Evolutionary conservation across 1,284 basidiomycete genomes (phyloP).

Genomic region (Malassezia restricta): DNA sequence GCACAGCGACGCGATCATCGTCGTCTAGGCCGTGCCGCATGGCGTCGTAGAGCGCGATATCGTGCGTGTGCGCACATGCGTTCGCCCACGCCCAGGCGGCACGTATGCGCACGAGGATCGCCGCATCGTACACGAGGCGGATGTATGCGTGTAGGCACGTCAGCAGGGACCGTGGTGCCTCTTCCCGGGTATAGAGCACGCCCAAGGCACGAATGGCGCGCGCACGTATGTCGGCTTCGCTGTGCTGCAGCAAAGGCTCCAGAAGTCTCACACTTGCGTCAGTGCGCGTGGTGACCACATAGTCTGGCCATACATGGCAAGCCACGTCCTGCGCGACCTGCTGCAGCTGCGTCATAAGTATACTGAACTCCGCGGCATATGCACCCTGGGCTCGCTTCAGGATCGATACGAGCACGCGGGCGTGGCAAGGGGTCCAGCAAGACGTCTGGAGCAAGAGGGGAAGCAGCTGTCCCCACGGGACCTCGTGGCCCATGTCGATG

Average conservation of each 20-base stretch:
- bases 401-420: too few relatives aligned
- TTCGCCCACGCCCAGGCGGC: constrained; percentile 14
- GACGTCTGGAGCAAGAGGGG: too few relatives aligned
- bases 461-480: too few relatives aligned
- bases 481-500: background rate
- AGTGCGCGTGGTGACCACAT: background rate
- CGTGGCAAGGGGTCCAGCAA: too few relatives aligned
- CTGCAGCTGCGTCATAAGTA: too few relatives aligned
- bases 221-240: background rate
- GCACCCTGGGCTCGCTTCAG: too few relatives aligned
- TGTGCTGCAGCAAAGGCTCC: background rate
- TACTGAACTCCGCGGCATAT: too few relatives aligned
- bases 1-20: constrained; percentile 9
- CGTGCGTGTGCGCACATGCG: background rate
- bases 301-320: constrained; percentile 1
- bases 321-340: background rate
- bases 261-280: background rate
- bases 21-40: background rate
- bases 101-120: background rate
- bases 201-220: constrained; percentile 7
- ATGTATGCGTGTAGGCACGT: background rate
- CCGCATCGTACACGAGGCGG: constrained; percentile 2
- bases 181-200: background rate
- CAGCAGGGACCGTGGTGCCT: background rate
- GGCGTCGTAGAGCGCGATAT: background rate